A percentile compares a stretch with the other conserved stretches of the same genome.
These are phyloP conservation scores for Penicillium alfredii DNA, from an alignment of 495 filamentous ascomycete genomes.

Conservation along the genomic window DNA sequence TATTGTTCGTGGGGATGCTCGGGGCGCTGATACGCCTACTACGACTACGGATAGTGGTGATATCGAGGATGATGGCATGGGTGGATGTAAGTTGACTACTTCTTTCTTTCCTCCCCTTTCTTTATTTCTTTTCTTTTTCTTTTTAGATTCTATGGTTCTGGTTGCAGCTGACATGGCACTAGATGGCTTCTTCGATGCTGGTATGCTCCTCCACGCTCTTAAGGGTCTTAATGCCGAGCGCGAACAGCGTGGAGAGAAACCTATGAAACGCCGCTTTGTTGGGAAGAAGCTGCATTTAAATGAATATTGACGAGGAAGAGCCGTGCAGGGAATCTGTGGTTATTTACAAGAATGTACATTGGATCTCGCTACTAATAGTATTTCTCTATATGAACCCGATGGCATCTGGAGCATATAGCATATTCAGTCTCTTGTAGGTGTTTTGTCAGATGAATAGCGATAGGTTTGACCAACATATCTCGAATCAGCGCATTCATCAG, in stretches of 20 bases:
- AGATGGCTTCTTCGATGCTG: slow-evolving; percentile 97
- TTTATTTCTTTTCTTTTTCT: slow-evolving; percentile 6
- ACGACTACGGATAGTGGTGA: slow-evolving; percentile 58
- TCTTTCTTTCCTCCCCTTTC: too few species aligned
- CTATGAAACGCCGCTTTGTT: slow-evolving; percentile 55
- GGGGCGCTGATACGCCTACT: slow-evolving; percentile 48
- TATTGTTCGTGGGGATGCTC: slow-evolving; percentile 40
- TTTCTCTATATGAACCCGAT: too few species aligned
- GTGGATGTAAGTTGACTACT: slow-evolving; percentile 93
- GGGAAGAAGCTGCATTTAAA: slow-evolving; percentile 73
- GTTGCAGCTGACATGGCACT: slow-evolving; percentile 17
- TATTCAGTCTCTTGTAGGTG: too few species aligned
- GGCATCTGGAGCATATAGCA: too few species aligned
- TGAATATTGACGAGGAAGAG: slow-evolving; percentile 59
- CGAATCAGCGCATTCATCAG: too few species aligned
- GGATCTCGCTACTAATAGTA: too few species aligned
- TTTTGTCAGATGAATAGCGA: too few species aligned
- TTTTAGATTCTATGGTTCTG: slow-evolving; percentile 7
- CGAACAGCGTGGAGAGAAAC: slow-evolving; percentile 39
- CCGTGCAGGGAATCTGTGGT: too few species aligned
- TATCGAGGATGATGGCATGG: slow-evolving; percentile 82
- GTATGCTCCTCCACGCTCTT: slow-evolving; percentile 83
- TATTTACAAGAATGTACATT: too few species aligned
- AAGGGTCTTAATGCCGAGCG: slow-evolving; percentile 55
- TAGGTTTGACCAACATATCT: too few species aligned